A percentile compares a stretch with the other conserved stretches of the same genome.
These are phyloP conservation scores for Avicennia marina DNA, from an alignment of 257 asterid species.

Conservation along the genomic window DNA sequence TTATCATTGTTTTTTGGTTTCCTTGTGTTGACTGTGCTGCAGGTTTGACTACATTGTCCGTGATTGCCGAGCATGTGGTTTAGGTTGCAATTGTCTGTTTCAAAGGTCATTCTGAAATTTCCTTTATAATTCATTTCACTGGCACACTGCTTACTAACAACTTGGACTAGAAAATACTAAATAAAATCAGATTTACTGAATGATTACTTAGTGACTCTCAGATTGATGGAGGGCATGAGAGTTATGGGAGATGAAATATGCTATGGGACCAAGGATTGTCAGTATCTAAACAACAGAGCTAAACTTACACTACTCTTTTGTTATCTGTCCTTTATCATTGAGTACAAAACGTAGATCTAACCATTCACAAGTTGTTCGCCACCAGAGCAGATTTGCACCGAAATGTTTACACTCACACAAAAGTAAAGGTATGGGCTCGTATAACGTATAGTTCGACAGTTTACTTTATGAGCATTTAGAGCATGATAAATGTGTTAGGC, in stretches of 20 bases:
- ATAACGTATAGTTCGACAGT: background rate
- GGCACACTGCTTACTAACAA: conserved; percentile 6
- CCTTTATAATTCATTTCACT: conserved; percentile 12
- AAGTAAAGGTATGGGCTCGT: conserved; percentile 67
- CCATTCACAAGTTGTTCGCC: conserved; percentile 82
- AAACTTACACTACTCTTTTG: conserved; percentile 1
- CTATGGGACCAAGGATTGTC: conserved; percentile 86
- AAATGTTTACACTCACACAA: conserved; percentile 88
- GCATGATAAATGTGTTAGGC: background rate
- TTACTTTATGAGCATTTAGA: background rate
- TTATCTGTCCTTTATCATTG: conserved; percentile 15
- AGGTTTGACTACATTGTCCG: conserved; percentile 94
- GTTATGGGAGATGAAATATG: conserved; percentile 93
- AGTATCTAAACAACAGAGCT: conserved; percentile 19
- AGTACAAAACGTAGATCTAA: conserved; percentile 55
- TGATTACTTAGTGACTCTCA: too few species aligned
- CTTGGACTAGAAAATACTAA: background rate
- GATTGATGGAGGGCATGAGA: conserved; percentile 91
- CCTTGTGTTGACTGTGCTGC: conserved; percentile 14
- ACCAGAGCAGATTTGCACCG: conserved; percentile 87
- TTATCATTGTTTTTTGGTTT: background rate
- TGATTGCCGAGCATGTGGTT: conserved; percentile 88
- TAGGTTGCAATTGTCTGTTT: conserved; percentile 88
- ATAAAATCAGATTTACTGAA: background rate
- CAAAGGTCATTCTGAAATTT: conserved; percentile 42